These are phyloP conservation scores for Martensiomyces pterosporus DNA, from an alignment of 192 early-diverging fungal species.

Conservation along the genomic window DNA sequence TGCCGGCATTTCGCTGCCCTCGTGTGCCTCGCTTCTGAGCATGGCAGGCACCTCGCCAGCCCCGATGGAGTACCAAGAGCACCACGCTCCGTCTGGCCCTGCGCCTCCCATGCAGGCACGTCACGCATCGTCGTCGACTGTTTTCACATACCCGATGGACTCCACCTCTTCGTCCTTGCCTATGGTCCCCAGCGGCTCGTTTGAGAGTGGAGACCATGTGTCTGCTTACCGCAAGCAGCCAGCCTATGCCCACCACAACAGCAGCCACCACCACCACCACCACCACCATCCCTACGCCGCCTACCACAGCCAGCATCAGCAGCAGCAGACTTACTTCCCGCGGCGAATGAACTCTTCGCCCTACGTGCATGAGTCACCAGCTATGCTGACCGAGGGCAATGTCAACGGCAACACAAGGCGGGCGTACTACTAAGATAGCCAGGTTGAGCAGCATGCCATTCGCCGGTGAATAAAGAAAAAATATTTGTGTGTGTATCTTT, in stretches of 20 bases:
- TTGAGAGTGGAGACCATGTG: no score
- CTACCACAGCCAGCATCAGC: slow-evolving; percentile 2
- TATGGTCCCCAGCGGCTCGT: slow-evolving; percentile 7
- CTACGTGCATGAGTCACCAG: no score
- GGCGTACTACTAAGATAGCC: no score
- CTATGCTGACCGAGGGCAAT: no score
- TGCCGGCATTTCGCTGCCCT: slow-evolving; percentile 35
- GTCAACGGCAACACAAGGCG: no score
- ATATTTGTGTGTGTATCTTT: no score
- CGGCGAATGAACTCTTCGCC: no score
- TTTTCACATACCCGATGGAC: no score
- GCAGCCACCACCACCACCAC: slow-evolving; percentile 15
- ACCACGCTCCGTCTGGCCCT: slow-evolving; percentile 5
- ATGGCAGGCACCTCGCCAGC: slow-evolving; percentile 30
- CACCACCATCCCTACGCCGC: background rate
- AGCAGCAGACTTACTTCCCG: no score
- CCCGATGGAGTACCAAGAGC: background rate
- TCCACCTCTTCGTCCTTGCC: slow-evolving; percentile 4
- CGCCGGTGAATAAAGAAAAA: no score
- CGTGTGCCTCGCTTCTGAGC: slow-evolving; percentile 48
- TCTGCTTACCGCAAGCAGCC: slow-evolving; percentile 1
- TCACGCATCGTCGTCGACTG: slow-evolving; percentile 1
- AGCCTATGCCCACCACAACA: slow-evolving; percentile 1
- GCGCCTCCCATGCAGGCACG: slow-evolving; percentile 9
- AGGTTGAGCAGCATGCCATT: no score